Percentiles rank a stretch among this genome's conserved stretches.
Evolutionary conservation across 805 yeast genomes (phyloP).

Genomic region (Lachancea dasiensis): DNA sequence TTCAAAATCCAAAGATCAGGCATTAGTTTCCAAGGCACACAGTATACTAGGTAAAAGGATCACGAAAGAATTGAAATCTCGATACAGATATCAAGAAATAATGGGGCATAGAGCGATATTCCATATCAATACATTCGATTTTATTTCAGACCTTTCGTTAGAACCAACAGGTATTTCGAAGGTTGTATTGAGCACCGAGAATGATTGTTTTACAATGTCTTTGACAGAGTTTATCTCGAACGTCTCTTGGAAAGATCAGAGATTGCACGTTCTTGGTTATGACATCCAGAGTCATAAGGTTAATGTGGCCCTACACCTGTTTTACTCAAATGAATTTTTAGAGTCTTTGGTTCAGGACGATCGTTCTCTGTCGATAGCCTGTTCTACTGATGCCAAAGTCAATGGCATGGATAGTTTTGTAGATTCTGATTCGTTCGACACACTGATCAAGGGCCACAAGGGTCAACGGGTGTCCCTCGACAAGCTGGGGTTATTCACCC

Average conservation of each 20-base stretch:
- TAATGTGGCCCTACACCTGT: constrained; percentile 39
- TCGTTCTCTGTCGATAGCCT: constrained; percentile 1
- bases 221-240: constrained; percentile 29
- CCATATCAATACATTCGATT: constrained; percentile 36
- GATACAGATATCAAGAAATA: constrained; percentile 35
- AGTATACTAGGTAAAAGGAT: constrained; percentile 33
- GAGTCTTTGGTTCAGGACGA: constrained; percentile 8
- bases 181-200: constrained; percentile 35
- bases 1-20: constrained; percentile 35
- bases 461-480: constrained; percentile 5
- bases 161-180: constrained; percentile 49
- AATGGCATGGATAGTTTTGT: too few species aligned
- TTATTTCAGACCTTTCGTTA: constrained; percentile 50
- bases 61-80: constrained; percentile 38
- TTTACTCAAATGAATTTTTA: constrained; percentile 49
- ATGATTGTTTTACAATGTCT: constrained; percentile 32
- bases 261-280: constrained; percentile 1
- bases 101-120: constrained; percentile 31
- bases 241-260: constrained; percentile 8
- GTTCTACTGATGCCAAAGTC: not conserved
- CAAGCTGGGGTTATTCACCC: constrained; percentile 2
- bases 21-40: constrained; percentile 32
- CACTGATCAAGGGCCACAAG: not conserved
- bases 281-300: not conserved
- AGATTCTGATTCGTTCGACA: too few species aligned